phyloP scores from a whole-genome alignment of 495 filamentous ascomycete species.

The Penicillium steckii region DNA sequence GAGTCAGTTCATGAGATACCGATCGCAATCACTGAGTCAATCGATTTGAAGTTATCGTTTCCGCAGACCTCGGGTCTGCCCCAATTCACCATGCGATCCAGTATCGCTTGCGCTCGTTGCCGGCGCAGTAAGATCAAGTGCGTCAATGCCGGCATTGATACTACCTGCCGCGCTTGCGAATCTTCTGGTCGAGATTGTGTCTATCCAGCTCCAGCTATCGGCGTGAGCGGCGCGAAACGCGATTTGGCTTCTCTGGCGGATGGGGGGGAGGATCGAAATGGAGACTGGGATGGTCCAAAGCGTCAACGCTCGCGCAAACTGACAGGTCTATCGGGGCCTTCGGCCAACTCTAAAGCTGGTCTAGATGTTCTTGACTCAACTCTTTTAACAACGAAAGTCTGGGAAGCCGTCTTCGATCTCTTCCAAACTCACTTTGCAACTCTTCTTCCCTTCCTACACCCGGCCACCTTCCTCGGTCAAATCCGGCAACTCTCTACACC shows the following conservation, averaged over 20 bases:
- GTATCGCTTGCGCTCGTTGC: conserved; percentile 76
- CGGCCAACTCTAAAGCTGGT: conserved; percentile 34
- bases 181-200: conserved; percentile 72
- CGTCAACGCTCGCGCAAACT: conserved; percentile 55
- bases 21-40: background rate
- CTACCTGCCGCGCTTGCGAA: conserved; percentile 75
- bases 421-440: conserved; percentile 82
- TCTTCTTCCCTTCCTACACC: conserved; percentile 79
- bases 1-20: background rate
- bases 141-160: conserved; percentile 73
- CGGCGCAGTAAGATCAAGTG: conserved; percentile 82
- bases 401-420: conserved; percentile 70
- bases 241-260: conserved; percentile 47
- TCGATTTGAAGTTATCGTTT: background rate
- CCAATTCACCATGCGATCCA: conserved; percentile 61
- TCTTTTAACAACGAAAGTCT: conserved; percentile 65
- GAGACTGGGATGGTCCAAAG: conserved; percentile 59
- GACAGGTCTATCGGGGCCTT: conserved; percentile 33
- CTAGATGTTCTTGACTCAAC: conserved; percentile 44
- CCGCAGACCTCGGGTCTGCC: conserved; percentile 19
- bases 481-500: conserved; percentile 45
- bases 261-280: conserved; percentile 57
- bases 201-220: conserved; percentile 65
- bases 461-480: conserved; percentile 68
- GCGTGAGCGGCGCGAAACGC: conserved; percentile 56